Evolutionary conservation across 139 green algal genomes (phyloP), one percentile per base, ranked within the genome.

Genomic region (Chlamydomonas sphaeroides): DNA sequence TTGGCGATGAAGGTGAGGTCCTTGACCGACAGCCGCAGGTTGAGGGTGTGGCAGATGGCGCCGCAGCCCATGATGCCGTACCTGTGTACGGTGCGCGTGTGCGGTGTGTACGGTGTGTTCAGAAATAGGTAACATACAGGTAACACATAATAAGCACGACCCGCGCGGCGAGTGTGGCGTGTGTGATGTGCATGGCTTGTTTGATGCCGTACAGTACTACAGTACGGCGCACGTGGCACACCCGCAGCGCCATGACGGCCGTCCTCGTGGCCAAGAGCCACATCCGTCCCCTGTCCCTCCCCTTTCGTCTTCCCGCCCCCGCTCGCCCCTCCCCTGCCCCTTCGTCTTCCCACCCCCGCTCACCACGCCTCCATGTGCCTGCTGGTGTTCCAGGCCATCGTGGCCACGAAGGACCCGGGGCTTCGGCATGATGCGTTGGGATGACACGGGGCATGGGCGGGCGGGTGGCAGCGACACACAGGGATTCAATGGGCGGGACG

Each of bases 321-420:
- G n/a, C n/a, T n/a, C n/a, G n/a, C n/a, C n/a, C n/a, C n/a, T n/a
- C n/a, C n/a, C n/a, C n/a, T n/a, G n/a, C n/a, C n/a, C n/a, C n/a
- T n/a, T n/a, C n/a, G n/a, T n/a, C n/a, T n/a, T n/a, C n/a, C n/a
- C n/a, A 67, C 61, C 30, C 4, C n/a, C 8, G 3, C 63, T 88
- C 92, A 62, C 56, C 93, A 96, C 32, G 56, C 49, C 65, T 96
- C 92, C 87, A 96, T 69, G 80, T 98, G 94, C 0, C 92, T 79
- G 0, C 57, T 69, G 0, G 89, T 95, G 85, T 98, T 98, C 91
- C 92, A 97, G 0, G 90, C 92, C n/a, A 97, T 74, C 0, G 94
- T 98, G 10, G 87, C 94, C 0, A 96, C 90, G n/a, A 90, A 83
- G 49, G 90, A 84, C 17, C 92, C 93, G 14, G 77, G 61, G 35